Percentiles rank a stretch among this genome's conserved stretches.
phyloP scores from a whole-genome alignment of 768 basidiomycete genomes.

The Panaeolus cyanescens region DNA sequence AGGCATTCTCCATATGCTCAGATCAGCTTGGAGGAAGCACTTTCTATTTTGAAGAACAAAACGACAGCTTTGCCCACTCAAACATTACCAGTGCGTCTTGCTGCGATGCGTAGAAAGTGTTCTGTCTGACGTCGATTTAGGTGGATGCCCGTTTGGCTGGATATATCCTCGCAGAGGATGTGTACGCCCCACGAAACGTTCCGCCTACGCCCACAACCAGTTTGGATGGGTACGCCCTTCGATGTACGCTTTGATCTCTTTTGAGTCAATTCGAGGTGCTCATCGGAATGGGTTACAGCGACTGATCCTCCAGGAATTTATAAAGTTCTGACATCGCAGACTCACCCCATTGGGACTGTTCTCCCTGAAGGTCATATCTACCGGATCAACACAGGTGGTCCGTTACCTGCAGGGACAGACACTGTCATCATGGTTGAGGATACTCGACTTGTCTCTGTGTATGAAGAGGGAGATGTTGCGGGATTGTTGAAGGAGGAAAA shows the following conservation, averaged over 20 bases:
- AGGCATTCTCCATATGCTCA: conserved; percentile 79
- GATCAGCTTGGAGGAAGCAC: conserved; percentile 65
- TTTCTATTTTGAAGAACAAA: conserved; percentile 54
- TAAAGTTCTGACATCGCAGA: conserved; percentile 62
- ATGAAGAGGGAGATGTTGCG: conserved; percentile 30
- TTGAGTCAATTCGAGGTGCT: background rate
- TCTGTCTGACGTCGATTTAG: conserved; percentile 32
- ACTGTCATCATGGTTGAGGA: conserved; percentile 94
- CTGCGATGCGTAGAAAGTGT: background rate
- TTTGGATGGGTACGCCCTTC: conserved; percentile 87
- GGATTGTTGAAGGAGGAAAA: conserved; percentile 60
- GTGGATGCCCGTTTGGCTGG: conserved; percentile 64
- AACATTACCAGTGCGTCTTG: conserved; percentile 43
- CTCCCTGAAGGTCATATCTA: conserved; percentile 57
- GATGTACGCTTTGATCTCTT: conserved; percentile 45
- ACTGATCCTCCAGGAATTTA: conserved; percentile 66
- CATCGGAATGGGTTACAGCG: conserved; percentile 37
- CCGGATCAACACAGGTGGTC: conserved; percentile 87
- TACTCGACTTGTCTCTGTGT: conserved; percentile 68
- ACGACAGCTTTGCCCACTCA: conserved; percentile 35
- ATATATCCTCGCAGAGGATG: conserved; percentile 74
- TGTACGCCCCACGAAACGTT: conserved; percentile 63
- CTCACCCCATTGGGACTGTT: conserved; percentile 46
- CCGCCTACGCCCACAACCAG: conserved; percentile 73
- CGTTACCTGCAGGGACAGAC: conserved; percentile 74